Evolutionary conservation across 2,329 filamentous ascomycete genomes (phyloP).

Genomic region (Dothideomycetes sp.): DNA sequence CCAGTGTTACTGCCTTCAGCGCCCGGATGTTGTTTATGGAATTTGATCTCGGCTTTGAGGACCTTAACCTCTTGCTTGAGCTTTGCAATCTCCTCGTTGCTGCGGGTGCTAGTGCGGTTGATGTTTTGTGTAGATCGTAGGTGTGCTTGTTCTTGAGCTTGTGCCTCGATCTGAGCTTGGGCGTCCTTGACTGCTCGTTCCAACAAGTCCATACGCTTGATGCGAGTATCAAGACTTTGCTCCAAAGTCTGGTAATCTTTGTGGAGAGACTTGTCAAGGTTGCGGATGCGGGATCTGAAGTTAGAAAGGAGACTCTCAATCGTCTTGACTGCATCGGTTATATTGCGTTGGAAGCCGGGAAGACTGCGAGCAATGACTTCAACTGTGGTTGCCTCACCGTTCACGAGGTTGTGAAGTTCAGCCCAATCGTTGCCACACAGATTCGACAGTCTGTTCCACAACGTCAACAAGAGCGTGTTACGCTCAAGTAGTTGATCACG

Average conservation of each 20-base stretch:
- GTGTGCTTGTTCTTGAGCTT: conserved; percentile 33
- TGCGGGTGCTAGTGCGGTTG: conserved; percentile 22
- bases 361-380: conserved; percentile 81
- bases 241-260: conserved; percentile 85
- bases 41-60: conserved; percentile 54
- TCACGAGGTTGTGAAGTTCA: conserved; percentile 79
- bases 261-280: conserved; percentile 81
- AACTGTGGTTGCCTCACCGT: conserved; percentile 73
- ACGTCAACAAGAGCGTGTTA: conserved; percentile 74
- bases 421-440: conserved; percentile 90
- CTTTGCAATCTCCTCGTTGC: conserved; percentile 47
- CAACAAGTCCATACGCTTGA: conserved; percentile 78
- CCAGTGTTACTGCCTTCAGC: conserved; percentile 21
- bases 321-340: conserved; percentile 76
- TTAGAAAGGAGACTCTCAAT: conserved; percentile 70
- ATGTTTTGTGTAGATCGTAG: conserved; percentile 19
- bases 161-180: conserved; percentile 41
- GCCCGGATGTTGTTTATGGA: conserved; percentile 43
- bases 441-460: conserved; percentile 81
- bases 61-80: conserved; percentile 52
- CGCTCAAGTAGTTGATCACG: conserved; percentile 83
- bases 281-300: conserved; percentile 71
- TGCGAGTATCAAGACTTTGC: conserved; percentile 65
- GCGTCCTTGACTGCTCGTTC: conserved; percentile 68
- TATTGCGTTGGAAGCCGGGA: conserved; percentile 80